Conservation (phyloP, 768 basidiomycete genomes). For the Clathrus columnatus region DNA sequence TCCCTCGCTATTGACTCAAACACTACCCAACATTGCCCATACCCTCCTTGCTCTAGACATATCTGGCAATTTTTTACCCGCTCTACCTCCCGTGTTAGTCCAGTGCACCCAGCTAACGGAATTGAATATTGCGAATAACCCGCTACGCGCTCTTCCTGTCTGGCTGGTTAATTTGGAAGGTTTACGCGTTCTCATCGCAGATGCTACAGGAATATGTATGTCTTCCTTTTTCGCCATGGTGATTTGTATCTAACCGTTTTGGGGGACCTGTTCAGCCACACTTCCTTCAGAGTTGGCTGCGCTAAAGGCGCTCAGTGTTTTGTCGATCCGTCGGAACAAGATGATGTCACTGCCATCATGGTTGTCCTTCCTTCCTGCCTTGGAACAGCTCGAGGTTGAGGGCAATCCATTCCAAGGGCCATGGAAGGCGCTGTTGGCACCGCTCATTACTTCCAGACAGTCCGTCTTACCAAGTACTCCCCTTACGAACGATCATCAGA, state of each 20-base stretch:
- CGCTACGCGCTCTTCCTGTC: conserved; percentile 81
- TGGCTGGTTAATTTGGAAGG: conserved; percentile 65
- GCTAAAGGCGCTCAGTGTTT: conserved; percentile 76
- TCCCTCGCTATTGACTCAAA: conserved; percentile 60
- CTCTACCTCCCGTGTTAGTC: conserved; percentile 77
- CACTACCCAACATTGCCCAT: conserved; percentile 62
- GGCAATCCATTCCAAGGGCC: conserved; percentile 93
- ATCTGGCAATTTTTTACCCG: conserved; percentile 76
- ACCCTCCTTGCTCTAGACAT: conserved; percentile 91
- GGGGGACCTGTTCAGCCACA: conserved; percentile 24
- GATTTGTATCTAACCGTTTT: background rate
- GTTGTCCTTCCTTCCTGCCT: conserved; percentile 77
- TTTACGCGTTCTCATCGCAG: conserved; percentile 86
- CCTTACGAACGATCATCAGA: background rate
- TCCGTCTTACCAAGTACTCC: background rate
- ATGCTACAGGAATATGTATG: conserved; percentile 65
- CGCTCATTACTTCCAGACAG: conserved; percentile 44
- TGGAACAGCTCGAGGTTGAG: conserved; percentile 88
- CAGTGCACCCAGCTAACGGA: conserved; percentile 81
- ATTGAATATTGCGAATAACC: conserved; percentile 87
- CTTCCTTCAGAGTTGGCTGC: conserved; percentile 67
- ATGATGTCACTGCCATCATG: conserved; percentile 87
- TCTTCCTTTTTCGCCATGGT: conserved; percentile 1
- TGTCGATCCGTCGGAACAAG: conserved; percentile 83
- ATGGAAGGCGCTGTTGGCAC: conserved; percentile 84